Evolutionary conservation across 2,329 filamentous ascomycete genomes (phyloP), one percentile per base, ranked within the genome.

Genomic region (Neospermospora avenae): DNA sequence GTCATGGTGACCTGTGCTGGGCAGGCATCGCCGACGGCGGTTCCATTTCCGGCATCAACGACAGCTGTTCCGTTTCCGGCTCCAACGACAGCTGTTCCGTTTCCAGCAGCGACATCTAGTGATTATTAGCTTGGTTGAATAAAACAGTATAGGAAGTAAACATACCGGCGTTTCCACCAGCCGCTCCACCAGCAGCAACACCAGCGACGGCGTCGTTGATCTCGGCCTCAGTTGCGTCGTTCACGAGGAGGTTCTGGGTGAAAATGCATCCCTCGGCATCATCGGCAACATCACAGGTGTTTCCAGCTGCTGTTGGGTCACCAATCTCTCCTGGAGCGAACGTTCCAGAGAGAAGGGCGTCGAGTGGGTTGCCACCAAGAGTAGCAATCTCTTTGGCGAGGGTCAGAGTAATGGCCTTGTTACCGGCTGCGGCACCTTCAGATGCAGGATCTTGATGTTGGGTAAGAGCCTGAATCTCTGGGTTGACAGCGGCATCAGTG

Each of bases 361-460:
- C 75, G 51, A 80, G 75, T 16, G 85, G 84, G 71, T 89, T 82
- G 31, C 82, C 86, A 14, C 86, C 86, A 63, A 89, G 77, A 4
- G 77, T 74, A 20, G 80, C 78, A 55, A 89, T 81, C 74, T 88
- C 83, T 55, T 77, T 74, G 18, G 86, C 85, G 3, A 88, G 76
- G 46, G 78, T 79, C 6, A 86, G 76, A 49, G 83, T 80, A 65
- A 88, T 82, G 37, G 77, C 76, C 76, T 86, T 87, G 77, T 89
- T 89, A 51, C 77, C 74, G 1, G 71, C 79, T 14, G 80, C 78
- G 13, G 85, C 83, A 44, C 79, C 80, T 3, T 77, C 70, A 0
- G 83, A 83, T 20, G 86, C 86, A 28, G 86, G 84, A 71, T 89
- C 86, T 74, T 89, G 85, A 74, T 89, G 86, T 74, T 87, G 84